Base-by-base conservation (phyloP, 2,329 filamentous ascomycete species). In the Pyrenophora graminea region DNA sequence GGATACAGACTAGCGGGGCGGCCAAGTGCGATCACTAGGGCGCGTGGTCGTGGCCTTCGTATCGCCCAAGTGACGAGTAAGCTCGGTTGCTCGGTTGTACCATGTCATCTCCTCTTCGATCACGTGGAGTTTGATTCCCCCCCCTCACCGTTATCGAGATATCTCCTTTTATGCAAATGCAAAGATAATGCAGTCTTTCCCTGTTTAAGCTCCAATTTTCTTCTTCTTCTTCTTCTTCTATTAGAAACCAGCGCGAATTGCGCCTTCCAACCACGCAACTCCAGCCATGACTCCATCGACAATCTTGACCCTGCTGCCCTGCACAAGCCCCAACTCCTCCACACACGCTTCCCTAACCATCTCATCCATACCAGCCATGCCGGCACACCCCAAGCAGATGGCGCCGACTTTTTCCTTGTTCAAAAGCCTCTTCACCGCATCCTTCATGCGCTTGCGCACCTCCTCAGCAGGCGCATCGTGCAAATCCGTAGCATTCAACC, bases 381-480 rank as follows among this genome's bases (percentile, higher is more conserved):
- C 92, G 2, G 90, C 92, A 70, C 92, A 97, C 0, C 92, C 92
- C 77, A 97, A 82, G 65, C 90, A 88, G 6, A 97, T 83, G 19
- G 86, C 88, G 4, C 79, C 77, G 0, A 92, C 82, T 3, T 79
- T 76, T 0, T 80, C 75, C 10, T 77, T 78, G 6, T 68, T 70
- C 23, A 96, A 73, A 21, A 96, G 75, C 43, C 80, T 77, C 69
- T 80, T 83, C 0, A 90, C 89, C 0, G 91, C 91, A 13, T 84
- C 80, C 59, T 80, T 85, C 68, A 97, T 84, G 64, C 84, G 85
- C 52, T 70, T 70, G 32, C 79, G 77, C 32, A 97, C 85, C 54
- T 88, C 79, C 7, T 84, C 83, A 0, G 81, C 80, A 0, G 85
- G 79, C 1, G 83, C 82, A 59, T 82, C 82, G 64, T 97, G 91